Evolutionary conservation across 257 asterid genomes (phyloP), one percentile per base, ranked within the genome.

Genomic region (Plantago ovata): DNA sequence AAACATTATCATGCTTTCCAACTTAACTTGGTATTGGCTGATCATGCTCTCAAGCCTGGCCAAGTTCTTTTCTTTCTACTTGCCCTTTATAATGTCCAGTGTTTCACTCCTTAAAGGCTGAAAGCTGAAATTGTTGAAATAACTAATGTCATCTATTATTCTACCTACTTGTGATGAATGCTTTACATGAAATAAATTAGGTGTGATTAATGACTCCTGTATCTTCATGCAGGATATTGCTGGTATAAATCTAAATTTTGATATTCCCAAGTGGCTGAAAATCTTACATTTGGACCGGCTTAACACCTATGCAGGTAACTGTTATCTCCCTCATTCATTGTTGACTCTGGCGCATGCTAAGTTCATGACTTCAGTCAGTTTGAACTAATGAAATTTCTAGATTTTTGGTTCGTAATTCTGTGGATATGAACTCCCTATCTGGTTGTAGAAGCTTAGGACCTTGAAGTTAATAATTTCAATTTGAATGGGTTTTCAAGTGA

Each of bases 231-330:
- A 92, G 98, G 96, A 85, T 69, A 80, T 92, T 73, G 82, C 98
- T 59, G 98, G 98, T 58, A 85, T 92, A 70, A 80, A 92, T 80
- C 74, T 92, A 84, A 76, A 84, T 71, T 81, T 92, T 60, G 94
- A 92, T 70, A 67, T 88, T 70, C 96, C 94, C 38, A 82, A 80
- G 82, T 86, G 91, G 85, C 89, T 92, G 24, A 84, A 70, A 72
- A 69, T 83, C 53, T 74, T 88, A 63, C 91, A 76, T 69, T 71
- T 88, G 80, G 95, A 88, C 72, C 74, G 66, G 76, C 77, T 88
- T 70, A 92, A 85, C 72, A 81, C 95, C 41, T 80, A 77, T 73
- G 93, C 95, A 65, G 98, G 98, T 92, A 72, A 38, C 41, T 71
- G 22, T 18, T 70, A 28, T 71, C 57, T 44, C 66, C 49, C 67